These are phyloP conservation scores for Breviolum minutum DNA, from an alignment of 73 alveolate species.

Conservation along the genomic window DNA sequence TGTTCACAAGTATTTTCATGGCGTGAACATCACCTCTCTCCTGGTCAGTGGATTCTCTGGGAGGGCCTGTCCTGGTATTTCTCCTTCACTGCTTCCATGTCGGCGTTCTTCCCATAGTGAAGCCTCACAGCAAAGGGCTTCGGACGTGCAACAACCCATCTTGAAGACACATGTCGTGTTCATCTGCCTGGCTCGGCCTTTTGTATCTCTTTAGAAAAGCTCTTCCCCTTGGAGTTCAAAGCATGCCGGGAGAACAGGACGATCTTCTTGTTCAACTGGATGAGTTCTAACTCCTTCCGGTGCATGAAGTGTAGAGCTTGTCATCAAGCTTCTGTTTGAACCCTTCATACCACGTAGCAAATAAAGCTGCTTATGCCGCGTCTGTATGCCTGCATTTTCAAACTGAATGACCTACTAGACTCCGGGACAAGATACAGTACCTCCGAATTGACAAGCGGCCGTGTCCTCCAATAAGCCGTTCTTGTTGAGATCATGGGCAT, in stretches of 20 bases:
- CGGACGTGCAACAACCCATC: neutral
- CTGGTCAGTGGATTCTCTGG: too few species aligned
- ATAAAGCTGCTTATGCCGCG: too few species aligned
- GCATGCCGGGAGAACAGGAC: constrained; percentile 35
- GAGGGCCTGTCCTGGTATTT: constrained; percentile 39
- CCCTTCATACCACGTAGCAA: too few species aligned
- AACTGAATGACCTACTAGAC: too few species aligned
- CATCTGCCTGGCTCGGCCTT: neutral
- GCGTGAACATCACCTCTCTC: too few species aligned
- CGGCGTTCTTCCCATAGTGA: constrained; percentile 63
- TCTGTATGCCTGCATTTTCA: too few species aligned
- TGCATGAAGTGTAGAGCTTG: neutral
- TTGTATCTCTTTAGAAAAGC: neutral
- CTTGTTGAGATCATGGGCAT: constrained; percentile 89
- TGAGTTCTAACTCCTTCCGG: constrained; percentile 52
- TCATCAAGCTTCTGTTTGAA: too few species aligned
- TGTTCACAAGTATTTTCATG: too few species aligned
- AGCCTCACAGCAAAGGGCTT: neutral
- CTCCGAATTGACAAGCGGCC: too few species aligned
- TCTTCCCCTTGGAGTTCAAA: neutral
- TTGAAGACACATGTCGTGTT: neutral
- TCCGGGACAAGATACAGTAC: too few species aligned
- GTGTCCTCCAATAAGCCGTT: constrained; percentile 67
- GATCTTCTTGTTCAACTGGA: constrained; percentile 91
- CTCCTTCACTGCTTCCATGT: constrained; percentile 71